Base-by-base conservation (phyloP, 2,329 filamentous ascomycete species). In the Beauveria australis region DNA sequence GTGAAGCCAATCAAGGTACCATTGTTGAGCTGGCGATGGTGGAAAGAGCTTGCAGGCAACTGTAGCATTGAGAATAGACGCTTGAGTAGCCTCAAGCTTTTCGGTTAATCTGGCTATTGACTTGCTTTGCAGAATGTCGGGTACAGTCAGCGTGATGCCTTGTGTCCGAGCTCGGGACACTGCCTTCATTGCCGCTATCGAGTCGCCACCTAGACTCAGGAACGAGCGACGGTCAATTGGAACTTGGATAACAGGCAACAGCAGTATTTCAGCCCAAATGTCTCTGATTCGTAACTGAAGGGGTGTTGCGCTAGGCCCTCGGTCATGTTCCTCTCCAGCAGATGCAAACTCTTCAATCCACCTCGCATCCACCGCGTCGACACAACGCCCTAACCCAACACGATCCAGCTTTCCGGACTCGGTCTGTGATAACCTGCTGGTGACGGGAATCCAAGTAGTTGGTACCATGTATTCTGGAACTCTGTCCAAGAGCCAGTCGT, bases 391-490 rank as follows among this genome's bases (percentile, higher is more conserved):
- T 14, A 46, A 14, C 4, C 43, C 19, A 9, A 28, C 28, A 52
- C 51, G 53, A 46, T 62, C 49, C 26, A 53, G 71, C 65, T 80
- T 76, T 49, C 79, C 70, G 0, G 76, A 76, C 0, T 73, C 66
- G 10, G 43, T 46, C 6, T 46, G 19, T 46, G 14, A 22, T 19
- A 46, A 24, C 2, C 43, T 46, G 43, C 19, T 46, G 1, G 75
- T 78, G 22, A 79, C 63, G 1, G 78, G 78, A 16, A 80, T 69
- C 56, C 75, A 79, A 6, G 73, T 71, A 5, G 72, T 68, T 0
- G 78, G 78, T n/a, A 79, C 69, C 71, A 78, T 76, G 59, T 75
- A 69, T 2, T 67, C 64, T 0, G 77, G 72, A 5, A 79, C 67
- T 2, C 64, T 65, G 43, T 59, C 59, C 18, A 9, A 43, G 41